Conservation (phyloP, 1,139 yeast genomes). For the Diutina mesorugosa region DNA sequence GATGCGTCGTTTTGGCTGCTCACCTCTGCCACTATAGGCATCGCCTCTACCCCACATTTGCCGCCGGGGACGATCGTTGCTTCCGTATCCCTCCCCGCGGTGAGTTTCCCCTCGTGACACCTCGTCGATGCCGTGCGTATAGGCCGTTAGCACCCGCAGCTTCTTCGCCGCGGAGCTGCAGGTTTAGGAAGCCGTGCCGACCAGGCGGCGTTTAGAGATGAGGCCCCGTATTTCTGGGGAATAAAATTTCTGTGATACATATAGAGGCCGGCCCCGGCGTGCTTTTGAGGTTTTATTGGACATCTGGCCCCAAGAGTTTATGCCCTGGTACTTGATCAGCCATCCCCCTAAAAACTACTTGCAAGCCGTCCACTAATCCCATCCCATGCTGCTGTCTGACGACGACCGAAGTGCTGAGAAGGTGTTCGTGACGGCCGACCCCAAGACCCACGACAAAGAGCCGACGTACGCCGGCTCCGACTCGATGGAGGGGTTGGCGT, state of each 20-base stretch:
- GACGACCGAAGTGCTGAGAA: neutral
- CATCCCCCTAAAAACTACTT: neutral
- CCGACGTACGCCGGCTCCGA: neutral
- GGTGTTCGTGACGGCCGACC: neutral
- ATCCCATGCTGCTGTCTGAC: neutral
- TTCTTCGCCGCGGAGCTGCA: neutral
- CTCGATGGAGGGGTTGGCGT: neutral
- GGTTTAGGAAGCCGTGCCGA: neutral
- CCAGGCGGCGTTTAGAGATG: neutral
- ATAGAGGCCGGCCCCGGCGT: neutral
- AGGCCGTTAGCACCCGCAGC: neutral
- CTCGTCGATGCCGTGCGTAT: neutral
- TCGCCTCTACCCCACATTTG: neutral
- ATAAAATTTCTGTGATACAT: neutral
- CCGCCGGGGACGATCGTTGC: neutral
- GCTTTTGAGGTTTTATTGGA: too few relatives aligned
- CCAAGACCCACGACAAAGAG: neutral
- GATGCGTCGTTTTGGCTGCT: too few relatives aligned
- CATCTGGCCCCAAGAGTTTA: neutral
- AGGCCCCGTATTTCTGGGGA: neutral
- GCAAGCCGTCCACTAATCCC: neutral
- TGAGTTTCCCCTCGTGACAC: neutral
- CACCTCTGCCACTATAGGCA: neutral
- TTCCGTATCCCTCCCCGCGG: neutral
- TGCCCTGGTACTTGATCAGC: neutral